phyloP scores from a whole-genome alignment of 108 stramenopile genomes.

The Mayamaea pseudoterrestris region DNA sequence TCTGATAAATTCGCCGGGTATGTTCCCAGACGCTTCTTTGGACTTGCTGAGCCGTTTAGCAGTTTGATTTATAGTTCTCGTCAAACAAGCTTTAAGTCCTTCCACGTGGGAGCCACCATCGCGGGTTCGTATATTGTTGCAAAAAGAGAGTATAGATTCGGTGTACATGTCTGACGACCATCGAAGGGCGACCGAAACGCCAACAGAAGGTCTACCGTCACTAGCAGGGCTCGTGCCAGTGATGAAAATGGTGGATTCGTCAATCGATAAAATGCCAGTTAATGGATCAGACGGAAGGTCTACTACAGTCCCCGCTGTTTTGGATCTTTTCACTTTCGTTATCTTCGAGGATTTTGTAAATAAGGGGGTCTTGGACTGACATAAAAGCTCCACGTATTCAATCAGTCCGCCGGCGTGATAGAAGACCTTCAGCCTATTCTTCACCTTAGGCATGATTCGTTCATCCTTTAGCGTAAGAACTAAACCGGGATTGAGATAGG shows the following conservation, averaged over 20 bases:
- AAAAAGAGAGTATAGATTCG: slow-evolving; percentile 82
- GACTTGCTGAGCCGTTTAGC: slow-evolving; percentile 65
- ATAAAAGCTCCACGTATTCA: slow-evolving; percentile 78
- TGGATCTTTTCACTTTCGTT: background rate
- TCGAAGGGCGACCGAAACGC: slow-evolving; percentile 73
- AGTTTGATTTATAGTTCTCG: slow-evolving; percentile 71
- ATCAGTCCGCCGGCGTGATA: slow-evolving; percentile 81
- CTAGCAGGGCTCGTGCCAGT: slow-evolving; percentile 11
- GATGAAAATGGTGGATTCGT: slow-evolving; percentile 30
- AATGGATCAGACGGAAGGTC: slow-evolving; percentile 8
- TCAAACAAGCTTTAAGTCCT: slow-evolving; percentile 79
- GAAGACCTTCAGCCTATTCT: slow-evolving; percentile 26
- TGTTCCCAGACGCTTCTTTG: slow-evolving; percentile 54
- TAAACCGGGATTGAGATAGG: slow-evolving; percentile 85
- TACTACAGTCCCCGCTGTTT: slow-evolving; percentile 4
- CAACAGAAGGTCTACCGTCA: slow-evolving; percentile 32
- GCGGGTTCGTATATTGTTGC: slow-evolving; percentile 87
- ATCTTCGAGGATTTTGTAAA: slow-evolving; percentile 21
- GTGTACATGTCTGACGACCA: slow-evolving; percentile 87
- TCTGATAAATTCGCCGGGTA: slow-evolving; percentile 86
- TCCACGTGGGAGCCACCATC: slow-evolving; percentile 95
- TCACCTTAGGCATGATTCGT: slow-evolving; percentile 20
- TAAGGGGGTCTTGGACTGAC: slow-evolving; percentile 68
- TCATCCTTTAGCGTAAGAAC: slow-evolving; percentile 70
- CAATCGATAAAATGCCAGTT: slow-evolving; percentile 21